These are phyloP conservation scores for Aspergillus sp. DNA, from an alignment of 2,329 filamentous ascomycete species.

Conservation along the genomic window DNA sequence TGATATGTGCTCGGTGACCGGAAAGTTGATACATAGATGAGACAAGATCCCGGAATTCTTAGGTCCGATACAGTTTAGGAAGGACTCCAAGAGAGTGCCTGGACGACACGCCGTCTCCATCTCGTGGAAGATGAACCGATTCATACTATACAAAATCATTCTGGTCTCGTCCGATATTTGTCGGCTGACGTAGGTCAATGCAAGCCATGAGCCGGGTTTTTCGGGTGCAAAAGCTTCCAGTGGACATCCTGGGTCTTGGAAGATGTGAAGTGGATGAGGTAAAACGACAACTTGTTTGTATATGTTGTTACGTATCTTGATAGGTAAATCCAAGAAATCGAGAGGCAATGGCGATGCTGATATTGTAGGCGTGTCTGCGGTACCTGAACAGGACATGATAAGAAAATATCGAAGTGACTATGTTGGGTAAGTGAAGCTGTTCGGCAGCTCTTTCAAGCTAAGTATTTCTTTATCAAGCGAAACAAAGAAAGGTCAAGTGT, in stretches of 20 bases:
- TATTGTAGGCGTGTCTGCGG: neutral
- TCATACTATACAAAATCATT: slow-evolving; percentile 3
- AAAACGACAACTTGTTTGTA: slow-evolving; percentile 8
- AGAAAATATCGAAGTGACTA: neutral
- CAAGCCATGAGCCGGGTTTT: slow-evolving; percentile 8
- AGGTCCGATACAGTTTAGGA: slow-evolving; percentile 7
- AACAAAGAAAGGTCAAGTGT: too few species aligned
- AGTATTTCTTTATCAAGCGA: too few species aligned
- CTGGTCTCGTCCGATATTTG: slow-evolving; percentile 7
- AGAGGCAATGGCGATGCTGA: neutral
- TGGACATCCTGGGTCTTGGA: slow-evolving; percentile 10
- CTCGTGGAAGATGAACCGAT: slow-evolving; percentile 11
- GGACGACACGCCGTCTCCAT: neutral
- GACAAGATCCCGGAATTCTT: slow-evolving; percentile 1
- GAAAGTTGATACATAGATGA: slow-evolving; percentile 10
- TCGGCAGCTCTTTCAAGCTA: too few species aligned
- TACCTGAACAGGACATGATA: neutral
- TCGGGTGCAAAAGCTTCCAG: slow-evolving; percentile 8
- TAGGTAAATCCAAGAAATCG: neutral
- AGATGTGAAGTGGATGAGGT: slow-evolving; percentile 10
- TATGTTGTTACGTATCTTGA: neutral
- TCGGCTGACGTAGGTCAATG: slow-evolving; percentile 10
- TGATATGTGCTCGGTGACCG: neutral
- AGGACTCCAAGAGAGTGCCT: slow-evolving; percentile 5
- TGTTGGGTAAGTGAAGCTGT: too few species aligned